Evolutionary conservation across 345 rosid genomes (phyloP), one percentile per base, ranked within the genome.

Genomic region (Melaleuca alternifolia): DNA sequence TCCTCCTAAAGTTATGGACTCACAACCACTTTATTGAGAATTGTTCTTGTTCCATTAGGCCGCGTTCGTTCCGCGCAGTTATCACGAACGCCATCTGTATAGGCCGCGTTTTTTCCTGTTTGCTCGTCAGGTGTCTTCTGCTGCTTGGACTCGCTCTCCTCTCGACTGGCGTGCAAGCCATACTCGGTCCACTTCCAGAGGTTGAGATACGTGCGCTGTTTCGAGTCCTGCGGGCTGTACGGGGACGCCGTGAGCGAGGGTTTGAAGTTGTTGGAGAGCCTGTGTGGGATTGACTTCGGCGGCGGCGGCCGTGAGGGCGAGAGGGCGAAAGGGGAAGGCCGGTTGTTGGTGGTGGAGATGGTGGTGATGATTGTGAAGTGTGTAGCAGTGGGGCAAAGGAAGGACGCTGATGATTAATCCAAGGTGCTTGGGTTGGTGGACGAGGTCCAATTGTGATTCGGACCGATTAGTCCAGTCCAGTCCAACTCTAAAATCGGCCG

Each of bases 141-240:
- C 41, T 41, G 41, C 41, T 41, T 96, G 77, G 98, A 94, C 2
- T 79, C 88, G 20, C 86, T 96, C 48, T 89, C 98, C 23, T 90
- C 97, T 23, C 98, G 95, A 93, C 87, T 97, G 84, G 87, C 93
- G 10, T 90, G 99, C 52, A 93, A 94, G 91, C 93, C 93, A 41
- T 93, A 92, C 86, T 85, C 91, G 8, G 87, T 94, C 23, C 93
- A 94, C 77, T 20, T 88, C 41, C 97, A 95, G 92, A 83, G 98
- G 85, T 23, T 91, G 41, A 87, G 96, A 51, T 61, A 96, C 85
- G 11, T 95, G 54, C 86, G 88, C 26, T 92, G 95, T 88, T 89
- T 95, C 84, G 94, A 93, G 56, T 88, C 87, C 10, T 94, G 94
- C 89, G 95, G 92, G 52, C 71, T 89, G 84, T 91, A 92, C 33